These are phyloP conservation scores for Colletotrichum lini DNA, from an alignment of 2,329 filamentous ascomycete species.

Conservation along the genomic window DNA sequence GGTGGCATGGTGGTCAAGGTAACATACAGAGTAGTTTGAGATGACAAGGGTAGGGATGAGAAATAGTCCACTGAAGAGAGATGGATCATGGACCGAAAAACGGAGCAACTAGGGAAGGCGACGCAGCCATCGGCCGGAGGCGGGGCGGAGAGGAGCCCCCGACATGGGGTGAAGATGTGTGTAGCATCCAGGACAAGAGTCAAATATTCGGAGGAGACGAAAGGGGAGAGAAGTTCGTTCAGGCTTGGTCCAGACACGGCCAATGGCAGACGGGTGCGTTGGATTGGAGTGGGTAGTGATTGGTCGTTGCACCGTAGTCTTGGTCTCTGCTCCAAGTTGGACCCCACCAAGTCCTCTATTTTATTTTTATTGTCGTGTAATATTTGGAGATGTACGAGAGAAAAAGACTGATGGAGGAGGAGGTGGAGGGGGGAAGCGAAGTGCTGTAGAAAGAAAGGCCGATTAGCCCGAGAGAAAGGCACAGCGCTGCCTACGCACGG, in stretches of 20 bases:
- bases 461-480: slow-evolving; percentile 30
- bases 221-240: neutral
- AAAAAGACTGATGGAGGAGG: neutral
- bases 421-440: neutral
- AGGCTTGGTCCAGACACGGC: neutral
- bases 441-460: slow-evolving; percentile 20
- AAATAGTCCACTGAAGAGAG: slow-evolving; percentile 37
- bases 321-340: neutral
- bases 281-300: slow-evolving; percentile 19
- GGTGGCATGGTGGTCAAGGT: slow-evolving; percentile 25
- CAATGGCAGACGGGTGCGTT: slow-evolving; percentile 25
- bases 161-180: slow-evolving; percentile 4
- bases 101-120: slow-evolving; percentile 29
- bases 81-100: slow-evolving; percentile 31
- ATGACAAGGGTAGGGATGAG: slow-evolving; percentile 3
- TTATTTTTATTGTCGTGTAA: slow-evolving; percentile 7
- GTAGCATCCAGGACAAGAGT: slow-evolving; percentile 19
- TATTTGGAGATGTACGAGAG: neutral
- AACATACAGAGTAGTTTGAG: slow-evolving; percentile 1
- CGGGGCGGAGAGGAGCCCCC: slow-evolving; percentile 35
- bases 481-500: slow-evolving; percentile 25
- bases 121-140: slow-evolving; percentile 32
- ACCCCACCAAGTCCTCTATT: slow-evolving; percentile 13
- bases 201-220: slow-evolving; percentile 18
- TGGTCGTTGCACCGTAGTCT: slow-evolving; percentile 14